These are phyloP conservation scores for Kockiozyma suomiensis DNA, from an alignment of 805 yeast species.

Conservation along the genomic window DNA sequence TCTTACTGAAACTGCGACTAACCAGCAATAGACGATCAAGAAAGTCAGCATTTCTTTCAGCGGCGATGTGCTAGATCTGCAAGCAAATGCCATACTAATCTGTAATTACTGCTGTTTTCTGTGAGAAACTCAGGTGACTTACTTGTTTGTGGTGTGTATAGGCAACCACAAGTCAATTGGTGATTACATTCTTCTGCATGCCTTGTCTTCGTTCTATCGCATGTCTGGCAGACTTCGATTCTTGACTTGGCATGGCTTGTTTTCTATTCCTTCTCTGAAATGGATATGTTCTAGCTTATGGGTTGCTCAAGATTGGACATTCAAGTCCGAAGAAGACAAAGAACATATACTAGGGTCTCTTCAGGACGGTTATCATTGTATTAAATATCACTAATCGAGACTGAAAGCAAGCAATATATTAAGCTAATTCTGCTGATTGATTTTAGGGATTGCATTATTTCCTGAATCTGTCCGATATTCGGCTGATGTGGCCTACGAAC, in stretches of 20 bases:
- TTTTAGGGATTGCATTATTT: conserved; percentile 73
- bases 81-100: conserved; percentile 19
- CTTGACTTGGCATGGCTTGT: conserved; percentile 22
- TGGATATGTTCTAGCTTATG: conserved; percentile 25
- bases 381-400: background rate
- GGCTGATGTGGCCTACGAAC: conserved; percentile 65
- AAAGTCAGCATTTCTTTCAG: conserved; percentile 29
- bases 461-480: conserved; percentile 63
- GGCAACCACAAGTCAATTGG: conserved; percentile 24
- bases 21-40: conserved; percentile 14
- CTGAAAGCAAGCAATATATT: too few relatives aligned
- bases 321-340: conserved; percentile 12
- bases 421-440: too few relatives aligned
- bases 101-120: conserved; percentile 8
- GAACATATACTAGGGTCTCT: background rate
- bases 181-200: conserved; percentile 25
- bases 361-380: conserved; percentile 7
- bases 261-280: conserved; percentile 15
- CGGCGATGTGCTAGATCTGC: conserved; percentile 25
- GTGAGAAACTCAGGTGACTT: background rate
- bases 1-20: background rate
- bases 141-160: background rate
- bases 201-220: conserved; percentile 19
- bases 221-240: conserved; percentile 22
- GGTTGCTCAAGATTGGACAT: conserved; percentile 30